A percentile compares a stretch with the other conserved stretches of the same genome.
Evolutionary conservation across 768 basidiomycete genomes (phyloP).

Genomic region (Trametes villosa): DNA sequence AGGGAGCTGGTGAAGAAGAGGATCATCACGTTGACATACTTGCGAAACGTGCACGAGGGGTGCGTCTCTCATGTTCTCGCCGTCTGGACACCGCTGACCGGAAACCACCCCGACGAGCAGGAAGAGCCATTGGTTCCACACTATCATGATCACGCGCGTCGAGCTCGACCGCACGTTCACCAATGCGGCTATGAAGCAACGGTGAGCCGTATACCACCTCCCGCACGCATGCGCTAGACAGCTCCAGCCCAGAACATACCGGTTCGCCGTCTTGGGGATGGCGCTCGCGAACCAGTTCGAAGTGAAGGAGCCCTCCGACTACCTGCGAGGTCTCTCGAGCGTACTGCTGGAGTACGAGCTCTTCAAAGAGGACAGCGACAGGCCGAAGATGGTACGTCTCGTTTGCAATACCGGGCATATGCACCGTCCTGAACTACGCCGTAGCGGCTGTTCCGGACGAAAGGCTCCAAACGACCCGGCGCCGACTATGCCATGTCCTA

Average conservation of each 20-base stretch:
- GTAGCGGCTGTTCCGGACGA: slow-evolving; percentile 60
- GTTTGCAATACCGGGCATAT: not conserved
- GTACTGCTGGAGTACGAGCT: slow-evolving; percentile 80
- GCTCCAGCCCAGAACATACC: slow-evolving; percentile 60
- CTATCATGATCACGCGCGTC: slow-evolving; percentile 72
- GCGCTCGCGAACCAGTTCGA: slow-evolving; percentile 84
- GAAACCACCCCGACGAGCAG: slow-evolving; percentile 42
- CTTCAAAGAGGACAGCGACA: slow-evolving; percentile 72
- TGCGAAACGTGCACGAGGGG: slow-evolving; percentile 88
- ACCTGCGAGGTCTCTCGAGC: slow-evolving; percentile 73
- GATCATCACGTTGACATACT: slow-evolving; percentile 82
- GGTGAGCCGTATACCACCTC: slow-evolving; percentile 48
- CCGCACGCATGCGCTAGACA: not conserved
- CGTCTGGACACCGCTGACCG: not conserved
- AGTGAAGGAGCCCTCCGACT: slow-evolving; percentile 78
- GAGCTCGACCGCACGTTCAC: slow-evolving; percentile 80
- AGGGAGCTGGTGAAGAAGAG: slow-evolving; percentile 83
- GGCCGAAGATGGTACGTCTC: slow-evolving; percentile 68
- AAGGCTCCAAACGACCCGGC: slow-evolving; percentile 57
- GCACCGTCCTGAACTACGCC: slow-evolving; percentile 14
- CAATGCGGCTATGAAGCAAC: slow-evolving; percentile 76
- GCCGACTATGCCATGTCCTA: slow-evolving; percentile 68
- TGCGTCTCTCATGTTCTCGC: slow-evolving; percentile 41
- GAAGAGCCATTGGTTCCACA: slow-evolving; percentile 87
- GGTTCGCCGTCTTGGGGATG: slow-evolving; percentile 86